A percentile compares a stretch with the other conserved stretches of the same genome.
phyloP scores from a whole-genome alignment of 495 filamentous ascomycete genomes.

The Penicillium waksmanii region DNA sequence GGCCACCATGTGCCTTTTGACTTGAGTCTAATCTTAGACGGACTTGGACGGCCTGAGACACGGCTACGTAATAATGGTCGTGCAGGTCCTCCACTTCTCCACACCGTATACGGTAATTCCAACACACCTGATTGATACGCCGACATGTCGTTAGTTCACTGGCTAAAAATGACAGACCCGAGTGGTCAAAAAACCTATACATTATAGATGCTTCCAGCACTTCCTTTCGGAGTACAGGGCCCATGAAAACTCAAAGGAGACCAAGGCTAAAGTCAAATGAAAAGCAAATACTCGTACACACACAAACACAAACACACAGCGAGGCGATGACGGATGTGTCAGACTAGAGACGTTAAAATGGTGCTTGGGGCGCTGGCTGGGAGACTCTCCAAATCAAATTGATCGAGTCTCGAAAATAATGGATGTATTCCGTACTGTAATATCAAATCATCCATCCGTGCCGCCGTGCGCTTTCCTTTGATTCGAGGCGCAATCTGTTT shows the following conservation, averaged over 20 bases:
- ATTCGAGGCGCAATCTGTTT: conserved; percentile 2
- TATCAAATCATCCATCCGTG: neutral
- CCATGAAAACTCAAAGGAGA: neutral
- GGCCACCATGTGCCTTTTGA: neutral
- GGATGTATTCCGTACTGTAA: neutral
- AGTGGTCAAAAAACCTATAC: no score
- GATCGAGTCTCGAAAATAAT: neutral
- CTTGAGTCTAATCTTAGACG: conserved; percentile 7
- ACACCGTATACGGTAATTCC: conserved; percentile 5
- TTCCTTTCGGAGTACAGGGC: neutral
- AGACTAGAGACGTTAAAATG: neutral
- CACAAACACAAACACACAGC: neutral
- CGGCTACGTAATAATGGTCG: conserved; percentile 3
- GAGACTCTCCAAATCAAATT: neutral
- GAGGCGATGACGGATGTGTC: neutral
- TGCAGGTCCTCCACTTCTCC: conserved; percentile 3
- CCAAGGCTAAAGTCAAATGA: conserved; percentile 1
- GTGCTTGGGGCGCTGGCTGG: neutral
- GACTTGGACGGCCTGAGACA: conserved; percentile 3
- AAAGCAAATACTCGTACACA: neutral
- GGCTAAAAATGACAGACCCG: neutral
- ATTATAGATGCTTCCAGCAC: neutral
- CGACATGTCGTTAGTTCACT: conserved; percentile 1
- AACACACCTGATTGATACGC: conserved; percentile 5
- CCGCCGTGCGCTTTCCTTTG: conserved; percentile 3